A percentile compares a stretch with the other conserved stretches of the same genome.
phyloP scores from a whole-genome alignment of 2,329 filamentous ascomycete species.

The Thielaviopsis populi region DNA sequence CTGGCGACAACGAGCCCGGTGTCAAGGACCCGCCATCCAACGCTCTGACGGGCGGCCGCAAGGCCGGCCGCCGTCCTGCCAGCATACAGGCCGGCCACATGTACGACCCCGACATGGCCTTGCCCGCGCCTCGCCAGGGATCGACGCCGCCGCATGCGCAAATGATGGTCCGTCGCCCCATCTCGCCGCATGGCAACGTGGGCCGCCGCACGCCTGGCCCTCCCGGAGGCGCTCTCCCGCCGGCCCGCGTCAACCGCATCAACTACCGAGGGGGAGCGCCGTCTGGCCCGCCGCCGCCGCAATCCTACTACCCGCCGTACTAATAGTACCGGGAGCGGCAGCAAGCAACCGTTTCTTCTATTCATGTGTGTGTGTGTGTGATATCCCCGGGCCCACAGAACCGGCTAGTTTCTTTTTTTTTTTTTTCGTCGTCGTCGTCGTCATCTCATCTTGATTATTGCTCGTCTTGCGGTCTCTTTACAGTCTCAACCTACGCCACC shows the following conservation, averaged over 20 bases:
- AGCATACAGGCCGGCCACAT: slow-evolving; percentile 25
- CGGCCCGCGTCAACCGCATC: neutral
- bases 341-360: neutral
- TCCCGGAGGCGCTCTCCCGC: slow-evolving; percentile 1
- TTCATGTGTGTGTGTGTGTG: slow-evolving; percentile 1
- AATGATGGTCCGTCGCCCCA: slow-evolving; percentile 27
- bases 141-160: slow-evolving; percentile 26
- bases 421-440: slow-evolving; percentile 6
- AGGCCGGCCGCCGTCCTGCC: slow-evolving; percentile 29
- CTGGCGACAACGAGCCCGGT: slow-evolving; percentile 43
- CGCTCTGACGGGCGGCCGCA: slow-evolving; percentile 35
- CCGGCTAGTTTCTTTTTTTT: slow-evolving; percentile 5
- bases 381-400: slow-evolving; percentile 7
- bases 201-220: slow-evolving; percentile 14
- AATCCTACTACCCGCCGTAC: slow-evolving; percentile 4
- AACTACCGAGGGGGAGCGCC: slow-evolving; percentile 1
- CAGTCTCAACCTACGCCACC: too few relatives aligned
- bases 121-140: slow-evolving; percentile 23
- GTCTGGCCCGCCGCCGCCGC: neutral
- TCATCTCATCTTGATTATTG: neutral
- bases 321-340: neutral
- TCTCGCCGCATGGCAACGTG: slow-evolving; percentile 20
- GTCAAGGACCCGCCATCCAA: slow-evolving; percentile 47
- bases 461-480: neutral
- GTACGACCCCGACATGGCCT: slow-evolving; percentile 19